Percentiles rank a stretch among this genome's conserved stretches.
These are phyloP conservation scores for Begonia loranthoides DNA, from an alignment of 306 rosid genomes.

Conservation along the genomic window DNA sequence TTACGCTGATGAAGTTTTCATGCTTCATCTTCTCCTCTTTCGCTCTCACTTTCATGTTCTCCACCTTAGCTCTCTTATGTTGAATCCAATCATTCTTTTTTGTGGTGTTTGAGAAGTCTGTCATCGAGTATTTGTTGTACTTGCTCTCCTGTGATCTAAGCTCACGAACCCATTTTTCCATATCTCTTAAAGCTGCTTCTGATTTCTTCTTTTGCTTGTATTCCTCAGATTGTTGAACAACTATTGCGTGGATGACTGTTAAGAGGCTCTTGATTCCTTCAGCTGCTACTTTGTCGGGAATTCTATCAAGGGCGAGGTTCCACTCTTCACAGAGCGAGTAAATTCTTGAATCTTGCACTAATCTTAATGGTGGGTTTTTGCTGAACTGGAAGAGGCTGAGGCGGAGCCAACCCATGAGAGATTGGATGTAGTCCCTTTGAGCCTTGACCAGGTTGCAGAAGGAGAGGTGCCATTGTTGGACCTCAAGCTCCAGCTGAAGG, in stretches of 20 bases:
- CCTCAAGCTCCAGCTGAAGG: slow-evolving; percentile 86
- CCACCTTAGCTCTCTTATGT: slow-evolving; percentile 69
- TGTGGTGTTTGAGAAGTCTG: slow-evolving; percentile 19
- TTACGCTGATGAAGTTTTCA: slow-evolving; percentile 61
- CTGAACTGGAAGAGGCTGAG: slow-evolving; percentile 74
- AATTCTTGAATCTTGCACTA: slow-evolving; percentile 57
- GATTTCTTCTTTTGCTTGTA: slow-evolving; percentile 68
- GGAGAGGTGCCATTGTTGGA: slow-evolving; percentile 87
- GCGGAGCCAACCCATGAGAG: slow-evolving; percentile 88
- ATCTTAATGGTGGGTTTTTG: slow-evolving; percentile 37
- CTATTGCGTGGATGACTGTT: slow-evolving; percentile 72
- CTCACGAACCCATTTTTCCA: slow-evolving; percentile 61
- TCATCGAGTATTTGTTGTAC: slow-evolving; percentile 50
- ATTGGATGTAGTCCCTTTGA: slow-evolving; percentile 67
- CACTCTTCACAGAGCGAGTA: slow-evolving; percentile 82
- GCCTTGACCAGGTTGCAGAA: slow-evolving; percentile 73
- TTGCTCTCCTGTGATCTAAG: slow-evolving; percentile 68
- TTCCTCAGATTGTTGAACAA: slow-evolving; percentile 79
- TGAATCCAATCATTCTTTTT: slow-evolving; percentile 39
- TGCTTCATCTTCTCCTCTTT: slow-evolving; percentile 75
- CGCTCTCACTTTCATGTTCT: slow-evolving; percentile 46
- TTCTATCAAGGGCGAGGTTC: slow-evolving; percentile 67
- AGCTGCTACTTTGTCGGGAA: slow-evolving; percentile 79
- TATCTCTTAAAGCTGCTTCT: slow-evolving; percentile 55
- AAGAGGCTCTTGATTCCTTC: slow-evolving; percentile 90